phyloP scores from a whole-genome alignment of 208 protist genomes.

The Paratrypanosoma confusum region DNA sequence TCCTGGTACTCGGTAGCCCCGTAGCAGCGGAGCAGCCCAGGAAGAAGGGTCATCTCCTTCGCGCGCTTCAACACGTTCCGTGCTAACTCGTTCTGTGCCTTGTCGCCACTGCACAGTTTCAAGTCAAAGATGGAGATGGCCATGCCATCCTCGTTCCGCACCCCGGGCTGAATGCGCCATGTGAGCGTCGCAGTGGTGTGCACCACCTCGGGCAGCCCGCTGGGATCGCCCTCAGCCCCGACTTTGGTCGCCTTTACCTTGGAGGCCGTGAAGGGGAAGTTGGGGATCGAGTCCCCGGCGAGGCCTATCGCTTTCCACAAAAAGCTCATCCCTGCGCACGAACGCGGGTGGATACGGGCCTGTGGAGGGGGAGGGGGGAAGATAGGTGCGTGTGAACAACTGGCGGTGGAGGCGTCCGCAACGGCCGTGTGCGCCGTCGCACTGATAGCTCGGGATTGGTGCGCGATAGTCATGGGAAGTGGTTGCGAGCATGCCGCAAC shows the following conservation, averaged over 20 bases:
- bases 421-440: not conserved
- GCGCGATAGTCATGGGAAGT: not conserved
- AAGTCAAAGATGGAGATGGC: constrained; percentile 53
- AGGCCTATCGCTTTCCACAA: constrained; percentile 64
- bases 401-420: not conserved
- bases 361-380: constrained; percentile 5
- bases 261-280: constrained; percentile 53
- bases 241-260: not conserved
- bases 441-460: not conserved
- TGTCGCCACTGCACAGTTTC: constrained; percentile 5
- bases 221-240: not conserved
- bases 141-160: constrained; percentile 27
- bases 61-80: constrained; percentile 52
- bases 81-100: constrained; percentile 20
- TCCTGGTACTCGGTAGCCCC: constrained; percentile 55
- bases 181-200: constrained; percentile 13
- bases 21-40: constrained; percentile 59
- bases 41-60: constrained; percentile 67
- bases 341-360: not conserved
- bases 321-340: constrained; percentile 40
- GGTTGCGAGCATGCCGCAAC: not conserved
- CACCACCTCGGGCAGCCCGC: constrained; percentile 2
- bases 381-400: not conserved
- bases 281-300: constrained; percentile 31
- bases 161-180: constrained; percentile 38